A percentile compares a stretch with the other conserved stretches of the same genome.
phyloP scores from a whole-genome alignment of 1,284 basidiomycete species.

The Mycena sp. region DNA sequence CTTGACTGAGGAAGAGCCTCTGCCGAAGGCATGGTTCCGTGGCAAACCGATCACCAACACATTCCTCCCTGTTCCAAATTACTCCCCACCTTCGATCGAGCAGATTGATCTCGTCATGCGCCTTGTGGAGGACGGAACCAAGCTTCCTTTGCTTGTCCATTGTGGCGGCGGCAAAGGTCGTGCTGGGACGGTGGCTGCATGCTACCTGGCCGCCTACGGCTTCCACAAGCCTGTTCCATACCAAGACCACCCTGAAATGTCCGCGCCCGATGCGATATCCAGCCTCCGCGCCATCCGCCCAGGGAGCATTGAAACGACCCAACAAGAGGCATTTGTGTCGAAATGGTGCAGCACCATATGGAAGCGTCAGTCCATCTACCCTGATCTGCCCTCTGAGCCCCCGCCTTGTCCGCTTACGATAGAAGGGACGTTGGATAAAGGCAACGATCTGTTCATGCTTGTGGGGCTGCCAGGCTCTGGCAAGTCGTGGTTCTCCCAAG shows the following conservation, averaged over 20 bases:
- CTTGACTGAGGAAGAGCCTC: slow-evolving; percentile 65
- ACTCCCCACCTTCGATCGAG: slow-evolving; percentile 62
- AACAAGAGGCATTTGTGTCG: slow-evolving; percentile 64
- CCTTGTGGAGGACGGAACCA: slow-evolving; percentile 53
- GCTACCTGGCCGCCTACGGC: slow-evolving; percentile 66
- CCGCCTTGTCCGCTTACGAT: slow-evolving; percentile 54
- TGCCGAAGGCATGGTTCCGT: slow-evolving; percentile 57
- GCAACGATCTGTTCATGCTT: slow-evolving; percentile 57
- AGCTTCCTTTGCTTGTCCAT: slow-evolving; percentile 63
- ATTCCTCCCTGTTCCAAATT: slow-evolving; percentile 65
- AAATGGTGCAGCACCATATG: slow-evolving; percentile 67
- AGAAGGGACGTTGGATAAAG: slow-evolving; percentile 49
- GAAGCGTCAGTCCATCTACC: slow-evolving; percentile 62
- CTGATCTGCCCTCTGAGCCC: slow-evolving; percentile 58
- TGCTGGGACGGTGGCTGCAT: slow-evolving; percentile 69
- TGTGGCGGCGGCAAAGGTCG: slow-evolving; percentile 72
- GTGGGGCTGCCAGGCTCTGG: slow-evolving; percentile 70
- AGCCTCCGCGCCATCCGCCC: slow-evolving; percentile 59
- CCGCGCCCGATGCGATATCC: slow-evolving; percentile 58
- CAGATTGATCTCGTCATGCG: slow-evolving; percentile 66
- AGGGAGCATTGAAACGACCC: slow-evolving; percentile 62
- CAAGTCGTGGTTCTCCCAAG: slow-evolving; percentile 63
- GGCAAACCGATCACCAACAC: slow-evolving; percentile 57
- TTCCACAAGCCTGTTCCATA: slow-evolving; percentile 50
- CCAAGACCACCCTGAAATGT: slow-evolving; percentile 55